A percentile compares a stretch with the other conserved stretches of the same genome.
These are phyloP conservation scores for Arthrocladium fulminans DNA, from an alignment of 2,329 filamentous ascomycete species.

Conservation along the genomic window DNA sequence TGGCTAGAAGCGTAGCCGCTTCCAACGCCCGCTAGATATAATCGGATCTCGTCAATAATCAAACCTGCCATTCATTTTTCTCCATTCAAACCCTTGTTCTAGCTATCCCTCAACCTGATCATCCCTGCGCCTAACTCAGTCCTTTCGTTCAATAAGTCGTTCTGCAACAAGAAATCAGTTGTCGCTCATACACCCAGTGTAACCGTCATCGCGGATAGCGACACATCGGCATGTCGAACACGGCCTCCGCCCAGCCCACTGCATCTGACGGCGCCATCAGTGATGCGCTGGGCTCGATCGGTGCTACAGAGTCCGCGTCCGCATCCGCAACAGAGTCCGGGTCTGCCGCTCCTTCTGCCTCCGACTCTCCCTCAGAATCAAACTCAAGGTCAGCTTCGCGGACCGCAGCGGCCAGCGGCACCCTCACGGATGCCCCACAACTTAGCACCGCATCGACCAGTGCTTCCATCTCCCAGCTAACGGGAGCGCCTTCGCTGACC, in stretches of 20 bases:
- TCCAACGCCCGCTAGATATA: background rate
- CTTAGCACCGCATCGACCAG: slow-evolving; percentile 1
- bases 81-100: no score
- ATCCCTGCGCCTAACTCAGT: background rate
- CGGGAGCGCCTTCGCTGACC: slow-evolving; percentile 2
- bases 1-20: slow-evolving; percentile 2
- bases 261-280: slow-evolving; percentile 2
- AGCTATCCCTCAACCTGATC: background rate
- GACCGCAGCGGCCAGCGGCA: background rate
- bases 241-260: slow-evolving; percentile 2
- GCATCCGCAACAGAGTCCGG: slow-evolving; percentile 9
- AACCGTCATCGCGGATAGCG: slow-evolving; percentile 5
- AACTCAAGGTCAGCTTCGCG: background rate
- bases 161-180: background rate
- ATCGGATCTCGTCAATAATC: no score
- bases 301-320: slow-evolving; percentile 1
- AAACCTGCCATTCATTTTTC: no score
- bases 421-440: slow-evolving; percentile 1
- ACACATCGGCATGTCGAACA: slow-evolving; percentile 1
- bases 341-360: slow-evolving; percentile 18
- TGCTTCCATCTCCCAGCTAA: background rate
- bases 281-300: slow-evolving; percentile 7
- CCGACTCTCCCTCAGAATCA: background rate
- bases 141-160: background rate
- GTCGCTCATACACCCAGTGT: background rate